Conservation (phyloP, 768 basidiomycete species). For the Lactarius quietus region DNA sequence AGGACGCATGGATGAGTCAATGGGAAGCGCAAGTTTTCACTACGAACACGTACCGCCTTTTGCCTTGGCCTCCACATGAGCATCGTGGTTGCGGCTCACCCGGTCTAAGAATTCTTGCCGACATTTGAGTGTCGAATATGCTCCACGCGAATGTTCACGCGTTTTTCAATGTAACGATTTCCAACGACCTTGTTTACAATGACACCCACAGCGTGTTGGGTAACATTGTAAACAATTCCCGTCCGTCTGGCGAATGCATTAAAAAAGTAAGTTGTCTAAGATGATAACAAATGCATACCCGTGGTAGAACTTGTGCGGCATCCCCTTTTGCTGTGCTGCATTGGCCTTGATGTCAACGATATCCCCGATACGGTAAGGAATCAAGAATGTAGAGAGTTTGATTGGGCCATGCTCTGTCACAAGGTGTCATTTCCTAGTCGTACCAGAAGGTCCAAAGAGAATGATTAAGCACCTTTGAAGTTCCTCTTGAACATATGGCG, state of each 20-base stretch:
- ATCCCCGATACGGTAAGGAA: slow-evolving; percentile 92
- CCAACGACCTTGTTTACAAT: slow-evolving; percentile 99
- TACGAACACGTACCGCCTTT: slow-evolving; percentile 68
- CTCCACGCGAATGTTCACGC: slow-evolving; percentile 96
- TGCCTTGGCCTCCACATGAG: slow-evolving; percentile 81
- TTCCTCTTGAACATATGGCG: slow-evolving; percentile 99
- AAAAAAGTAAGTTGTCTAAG: neutral
- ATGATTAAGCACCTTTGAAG: slow-evolving; percentile 80
- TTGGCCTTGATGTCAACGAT: slow-evolving; percentile 99
- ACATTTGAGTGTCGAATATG: slow-evolving; percentile 95
- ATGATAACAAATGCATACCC: slow-evolving; percentile 56
- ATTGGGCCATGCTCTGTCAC: slow-evolving; percentile 79
- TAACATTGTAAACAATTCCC: slow-evolving; percentile 98
- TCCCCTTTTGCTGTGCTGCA: slow-evolving; percentile 98
- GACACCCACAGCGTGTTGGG: slow-evolving; percentile 90
- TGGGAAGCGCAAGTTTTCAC: neutral
- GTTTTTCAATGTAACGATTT: slow-evolving; percentile 98
- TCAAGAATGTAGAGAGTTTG: slow-evolving; percentile 89
- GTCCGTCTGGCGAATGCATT: slow-evolving; percentile 63
- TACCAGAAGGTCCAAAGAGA: slow-evolving; percentile 8
- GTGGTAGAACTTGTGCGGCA: slow-evolving; percentile 99
- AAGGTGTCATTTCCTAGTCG: slow-evolving; percentile 6
- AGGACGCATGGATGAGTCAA: neutral
- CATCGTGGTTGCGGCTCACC: slow-evolving; percentile 86
- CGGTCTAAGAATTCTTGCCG: slow-evolving; percentile 96